Conservation (phyloP, 2,329 filamentous ascomycete species). For the Fusarium floridanum region DNA sequence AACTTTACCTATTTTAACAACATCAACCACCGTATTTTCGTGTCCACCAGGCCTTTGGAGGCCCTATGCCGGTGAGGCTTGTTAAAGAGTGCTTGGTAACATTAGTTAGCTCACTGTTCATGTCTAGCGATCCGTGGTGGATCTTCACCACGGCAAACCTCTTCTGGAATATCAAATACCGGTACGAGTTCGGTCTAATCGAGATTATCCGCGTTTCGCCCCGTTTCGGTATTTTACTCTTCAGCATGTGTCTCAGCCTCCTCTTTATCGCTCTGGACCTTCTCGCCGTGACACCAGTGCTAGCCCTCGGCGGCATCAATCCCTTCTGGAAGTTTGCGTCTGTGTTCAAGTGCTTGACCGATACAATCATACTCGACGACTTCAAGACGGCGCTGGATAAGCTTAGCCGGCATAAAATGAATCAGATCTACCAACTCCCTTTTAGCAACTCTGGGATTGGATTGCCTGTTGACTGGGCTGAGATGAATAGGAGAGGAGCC, state of each 20-base stretch:
- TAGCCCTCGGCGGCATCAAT: constrained; percentile 52
- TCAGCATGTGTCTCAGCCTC: constrained; percentile 71
- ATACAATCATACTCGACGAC: constrained; percentile 75
- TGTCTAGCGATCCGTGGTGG: constrained; percentile 73
- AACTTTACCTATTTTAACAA: constrained; percentile 75
- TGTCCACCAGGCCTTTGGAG: constrained; percentile 68
- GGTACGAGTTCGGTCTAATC: constrained; percentile 69
- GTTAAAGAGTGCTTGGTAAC: background rate
- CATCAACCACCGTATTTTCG: constrained; percentile 64
- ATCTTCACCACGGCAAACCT: constrained; percentile 71
- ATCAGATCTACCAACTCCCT: constrained; percentile 16
- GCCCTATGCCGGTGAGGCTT: constrained; percentile 65
- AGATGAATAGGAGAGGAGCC: background rate
- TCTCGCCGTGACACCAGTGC: constrained; percentile 66
- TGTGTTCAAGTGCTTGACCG: constrained; percentile 71
- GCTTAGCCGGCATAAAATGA: constrained; percentile 32
- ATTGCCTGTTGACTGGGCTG: background rate
- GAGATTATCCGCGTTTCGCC: constrained; percentile 72
- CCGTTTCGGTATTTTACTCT: constrained; percentile 73
- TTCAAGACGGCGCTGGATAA: constrained; percentile 71
- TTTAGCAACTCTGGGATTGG: constrained; percentile 20
- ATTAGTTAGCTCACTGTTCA: background rate
- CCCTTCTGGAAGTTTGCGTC: constrained; percentile 39
- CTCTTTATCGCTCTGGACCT: constrained; percentile 73
- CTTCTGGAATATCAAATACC: constrained; percentile 72